Evolutionary conservation across 805 yeast genomes (phyloP).

Genomic region (Saccharomycopsis amapae): DNA sequence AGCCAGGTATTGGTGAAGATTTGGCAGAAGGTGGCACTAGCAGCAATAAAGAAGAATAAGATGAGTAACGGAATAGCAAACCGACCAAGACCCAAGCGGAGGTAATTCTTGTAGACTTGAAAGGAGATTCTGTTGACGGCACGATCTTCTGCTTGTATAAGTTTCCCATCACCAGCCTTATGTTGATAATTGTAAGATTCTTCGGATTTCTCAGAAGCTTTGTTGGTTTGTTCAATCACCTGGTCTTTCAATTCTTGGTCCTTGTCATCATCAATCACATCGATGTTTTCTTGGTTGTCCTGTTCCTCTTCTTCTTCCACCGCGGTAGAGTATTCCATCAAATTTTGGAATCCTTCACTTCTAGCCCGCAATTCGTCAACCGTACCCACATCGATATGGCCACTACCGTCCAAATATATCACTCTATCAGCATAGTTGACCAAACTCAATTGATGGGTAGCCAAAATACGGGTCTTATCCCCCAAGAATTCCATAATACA

Average conservation of each 20-base stretch:
- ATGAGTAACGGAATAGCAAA: conserved; percentile 35
- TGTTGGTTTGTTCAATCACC: conserved; percentile 4
- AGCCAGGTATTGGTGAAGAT: conserved; percentile 71
- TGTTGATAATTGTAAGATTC: conserved; percentile 25
- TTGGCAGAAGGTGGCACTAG: conserved; percentile 35
- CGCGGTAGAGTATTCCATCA: conserved; percentile 34
- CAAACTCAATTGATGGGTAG: conserved; percentile 69
- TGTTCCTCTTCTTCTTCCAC: conserved; percentile 26
- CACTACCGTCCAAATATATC: conserved; percentile 47
- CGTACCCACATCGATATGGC: conserved; percentile 45
- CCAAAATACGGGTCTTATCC: conserved; percentile 54
- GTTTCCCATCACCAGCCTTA: conserved; percentile 6
- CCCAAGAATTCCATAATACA: conserved; percentile 49
- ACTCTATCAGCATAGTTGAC: conserved; percentile 55
- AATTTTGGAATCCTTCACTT: conserved; percentile 37
- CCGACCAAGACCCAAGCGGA: conserved; percentile 25
- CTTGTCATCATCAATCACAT: conserved; percentile 1
- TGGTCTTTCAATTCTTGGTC: conserved; percentile 1
- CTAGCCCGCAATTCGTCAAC: conserved; percentile 36
- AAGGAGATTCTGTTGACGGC: conserved; percentile 49
- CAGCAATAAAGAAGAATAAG: conserved; percentile 26
- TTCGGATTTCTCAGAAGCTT: conserved; percentile 27
- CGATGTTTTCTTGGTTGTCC: conserved; percentile 21
- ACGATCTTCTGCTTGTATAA: conserved; percentile 38
- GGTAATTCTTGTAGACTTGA: conserved; percentile 43